A percentile compares a stretch with the other conserved stretches of the same genome.
phyloP scores from a whole-genome alignment of 352 stramenopile genomes.

The Plasmopara viticola region DNA sequence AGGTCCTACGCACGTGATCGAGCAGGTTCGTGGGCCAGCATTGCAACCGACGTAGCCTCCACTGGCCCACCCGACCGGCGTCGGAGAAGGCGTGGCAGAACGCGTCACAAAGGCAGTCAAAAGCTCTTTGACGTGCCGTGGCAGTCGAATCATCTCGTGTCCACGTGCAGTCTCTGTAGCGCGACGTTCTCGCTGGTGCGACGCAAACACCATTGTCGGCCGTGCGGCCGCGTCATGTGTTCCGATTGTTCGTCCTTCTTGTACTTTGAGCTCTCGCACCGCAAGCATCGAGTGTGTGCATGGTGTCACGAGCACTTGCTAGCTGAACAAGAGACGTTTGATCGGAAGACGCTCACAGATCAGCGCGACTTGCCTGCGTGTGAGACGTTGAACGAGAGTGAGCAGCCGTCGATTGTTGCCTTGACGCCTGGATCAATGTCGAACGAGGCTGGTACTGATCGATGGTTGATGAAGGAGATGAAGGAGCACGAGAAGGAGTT shows the following conservation, averaged over 20 bases:
- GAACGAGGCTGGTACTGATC: constrained; percentile 6
- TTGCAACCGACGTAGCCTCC: constrained; percentile 14
- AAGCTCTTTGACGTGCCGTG: constrained; percentile 62
- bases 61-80: constrained; percentile 11
- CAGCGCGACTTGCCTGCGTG: constrained; percentile 7
- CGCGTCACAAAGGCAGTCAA: constrained; percentile 42
- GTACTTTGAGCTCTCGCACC: constrained; percentile 48
- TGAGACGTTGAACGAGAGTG: constrained; percentile 12
- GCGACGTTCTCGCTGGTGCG: constrained; percentile 60
- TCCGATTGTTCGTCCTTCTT: constrained; percentile 67
- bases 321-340: constrained; percentile 21
- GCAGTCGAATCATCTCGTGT: constrained; percentile 41
- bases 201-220: constrained; percentile 74
- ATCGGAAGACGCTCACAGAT: constrained; percentile 12
- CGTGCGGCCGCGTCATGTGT: constrained; percentile 70
- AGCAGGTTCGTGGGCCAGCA: constrained; percentile 17
- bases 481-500: constrained; percentile 19
- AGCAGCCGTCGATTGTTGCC: neutral
- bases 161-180: constrained; percentile 43
- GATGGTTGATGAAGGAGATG: constrained; percentile 5
- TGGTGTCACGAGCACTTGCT: constrained; percentile 31
- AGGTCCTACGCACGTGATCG: constrained; percentile 19
- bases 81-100: constrained; percentile 17
- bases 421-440: constrained; percentile 4
- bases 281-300: constrained; percentile 61